Evolutionary conservation across 169 alveolate genomes (phyloP), one percentile per base, ranked within the genome.

Genomic region (Amoebophrya sp.): DNA sequence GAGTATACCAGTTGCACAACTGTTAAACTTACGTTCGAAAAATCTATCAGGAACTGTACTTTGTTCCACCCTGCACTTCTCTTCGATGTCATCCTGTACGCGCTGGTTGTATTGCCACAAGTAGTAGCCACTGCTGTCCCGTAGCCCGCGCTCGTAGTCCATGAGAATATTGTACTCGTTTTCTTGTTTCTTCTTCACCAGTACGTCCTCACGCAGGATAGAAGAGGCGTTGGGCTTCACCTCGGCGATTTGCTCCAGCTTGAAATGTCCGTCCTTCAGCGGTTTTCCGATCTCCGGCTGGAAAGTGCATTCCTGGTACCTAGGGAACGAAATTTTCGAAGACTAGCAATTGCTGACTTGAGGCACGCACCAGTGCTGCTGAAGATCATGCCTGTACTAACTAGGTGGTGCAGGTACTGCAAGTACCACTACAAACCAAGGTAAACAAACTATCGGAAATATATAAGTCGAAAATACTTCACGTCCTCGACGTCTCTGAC

Each of bases 31-130:
- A n/a, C n/a, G n/a, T n/a, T n/a, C n/a, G n/a, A n/a, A 47, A 7
- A 47, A 18, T 47, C 29, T 7, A 47, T 7, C 18, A 47, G 66
- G 7, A 12, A 7, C 35, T 0, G 83, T 66, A 66, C 83, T 2
- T 66, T 66, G 83, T 25, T 66, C 83, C 29, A 66, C 83, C 32
- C 83, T 66, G 83, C 83, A 66, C 32, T 66, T 66, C 35, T 66
- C 83, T 25, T 66, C 83, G 35, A 66, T 25, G 35, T 66, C 83
- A 25, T 66, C 83, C 10, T 7, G 7, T 2, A 66, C 83, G 29
- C 83, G 83, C 35, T 66, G 39, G 35, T 66, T 66, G 35, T 66
- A 66, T 25, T 66, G 83, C 83, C 83, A 66, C 83, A 66, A 1
- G 83, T 25, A 66, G 83, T 66, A 66, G 7, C 18, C 83, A 25